phyloP scores from a whole-genome alignment of 129 eudicot genomes.

The Saposhnikovia divaricata region DNA sequence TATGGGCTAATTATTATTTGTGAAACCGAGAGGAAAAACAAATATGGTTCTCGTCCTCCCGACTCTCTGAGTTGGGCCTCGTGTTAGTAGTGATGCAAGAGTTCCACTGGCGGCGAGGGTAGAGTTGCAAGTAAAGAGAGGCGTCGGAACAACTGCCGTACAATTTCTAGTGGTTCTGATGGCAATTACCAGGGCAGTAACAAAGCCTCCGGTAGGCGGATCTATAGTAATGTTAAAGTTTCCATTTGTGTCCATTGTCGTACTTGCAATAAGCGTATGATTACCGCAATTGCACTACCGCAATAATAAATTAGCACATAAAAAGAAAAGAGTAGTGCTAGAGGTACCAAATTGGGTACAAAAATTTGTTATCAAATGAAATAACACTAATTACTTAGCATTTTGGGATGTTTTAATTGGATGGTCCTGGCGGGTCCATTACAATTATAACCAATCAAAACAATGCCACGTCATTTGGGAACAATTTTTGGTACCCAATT shows the following conservation, averaged over 20 bases:
- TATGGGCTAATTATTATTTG: not conserved
- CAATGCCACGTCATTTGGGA: no score
- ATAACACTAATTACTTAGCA: no score
- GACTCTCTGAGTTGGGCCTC: not conserved
- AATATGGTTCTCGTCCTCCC: not conserved
- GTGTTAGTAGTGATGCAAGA: constrained; percentile 11
- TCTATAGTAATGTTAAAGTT: constrained; percentile 15
- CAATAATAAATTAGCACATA: no score
- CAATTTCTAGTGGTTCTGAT: constrained; percentile 16
- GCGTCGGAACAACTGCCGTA: constrained; percentile 24
- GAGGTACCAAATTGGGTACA: no score
- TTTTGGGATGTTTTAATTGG: no score
- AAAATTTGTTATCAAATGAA: no score
- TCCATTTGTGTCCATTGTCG: constrained; percentile 23
- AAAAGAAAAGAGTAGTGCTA: no score
- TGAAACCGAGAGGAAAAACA: not conserved
- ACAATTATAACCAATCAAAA: no score
- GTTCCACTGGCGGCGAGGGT: constrained; percentile 17
- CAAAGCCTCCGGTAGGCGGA: not conserved
- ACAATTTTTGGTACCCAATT: no score
- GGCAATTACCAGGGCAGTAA: not conserved
- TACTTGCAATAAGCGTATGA: constrained; percentile 16
- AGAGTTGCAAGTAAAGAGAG: constrained; percentile 32
- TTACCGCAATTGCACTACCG: constrained; percentile 35
- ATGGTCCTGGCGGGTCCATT: no score